These are phyloP conservation scores for Penicillium manginii DNA, from an alignment of 495 filamentous ascomycete genomes.

Conservation along the genomic window DNA sequence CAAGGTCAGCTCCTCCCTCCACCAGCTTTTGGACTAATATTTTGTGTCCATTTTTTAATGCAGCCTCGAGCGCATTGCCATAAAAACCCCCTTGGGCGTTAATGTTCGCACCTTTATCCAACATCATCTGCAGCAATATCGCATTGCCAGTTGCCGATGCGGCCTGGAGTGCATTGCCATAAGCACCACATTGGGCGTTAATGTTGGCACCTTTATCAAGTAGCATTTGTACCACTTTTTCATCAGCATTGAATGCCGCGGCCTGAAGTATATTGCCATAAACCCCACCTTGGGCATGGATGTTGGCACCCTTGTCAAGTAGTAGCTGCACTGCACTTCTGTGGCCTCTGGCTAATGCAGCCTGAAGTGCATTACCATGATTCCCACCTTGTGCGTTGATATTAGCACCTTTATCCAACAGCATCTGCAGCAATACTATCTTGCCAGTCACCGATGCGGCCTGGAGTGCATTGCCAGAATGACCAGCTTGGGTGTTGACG, in stretches of 20 bases:
- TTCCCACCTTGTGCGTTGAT: not conserved
- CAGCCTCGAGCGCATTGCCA: not conserved
- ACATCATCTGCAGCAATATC: not conserved
- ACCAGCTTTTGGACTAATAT: not conserved
- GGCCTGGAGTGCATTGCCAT: not conserved
- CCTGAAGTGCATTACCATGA: too few relatives aligned
- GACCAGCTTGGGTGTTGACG: constrained; percentile 14
- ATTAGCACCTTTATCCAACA: not conserved
- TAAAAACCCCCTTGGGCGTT: not conserved
- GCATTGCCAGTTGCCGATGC: not conserved
- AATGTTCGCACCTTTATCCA: not conserved
- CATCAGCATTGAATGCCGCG: not conserved
- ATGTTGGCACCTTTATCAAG: not conserved
- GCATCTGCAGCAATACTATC: not conserved
- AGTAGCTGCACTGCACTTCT: too few relatives aligned
- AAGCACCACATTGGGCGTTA: not conserved
- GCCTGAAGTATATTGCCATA: not conserved
- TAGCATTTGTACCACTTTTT: not conserved
- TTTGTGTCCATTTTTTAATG: not conserved
- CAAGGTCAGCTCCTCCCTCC: not conserved
- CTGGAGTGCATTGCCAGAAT: not conserved
- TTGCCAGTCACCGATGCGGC: not conserved
- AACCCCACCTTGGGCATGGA: constrained; percentile 13
- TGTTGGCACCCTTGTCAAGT: constrained; percentile 29
- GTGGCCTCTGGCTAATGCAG: too few relatives aligned